Base-by-base conservation (phyloP, 2,329 filamentous ascomycete genomes). In the Davidsoniella virescens region DNA sequence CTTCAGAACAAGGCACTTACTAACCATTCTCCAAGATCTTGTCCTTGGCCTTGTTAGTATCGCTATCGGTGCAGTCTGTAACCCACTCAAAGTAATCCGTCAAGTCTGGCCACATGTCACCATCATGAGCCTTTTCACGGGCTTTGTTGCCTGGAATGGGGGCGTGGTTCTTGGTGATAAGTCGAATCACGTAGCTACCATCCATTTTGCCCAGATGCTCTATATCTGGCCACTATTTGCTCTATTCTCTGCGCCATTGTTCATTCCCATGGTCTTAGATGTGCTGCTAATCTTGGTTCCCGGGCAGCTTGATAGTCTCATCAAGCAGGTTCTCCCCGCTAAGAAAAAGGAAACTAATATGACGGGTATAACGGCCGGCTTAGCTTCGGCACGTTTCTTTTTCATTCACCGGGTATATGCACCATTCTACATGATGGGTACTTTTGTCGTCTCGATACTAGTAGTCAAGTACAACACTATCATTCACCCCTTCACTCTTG, bases 111-210 rank as follows among this genome's bases (percentile, higher is more conserved):
- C 78, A 0, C 72, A 80, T 47, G 56, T 90, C 8, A 57, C 72
- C 0, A 69, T 93, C 1, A 64, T 95, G 6, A 61, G 61, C 0
- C 65, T 76, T 0, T 98, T 98, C 60, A 75, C 64, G 2, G 69
- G 63, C 1, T 96, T 96, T 61, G 80, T 96, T 0, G 57, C 73
- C 7, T 92, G 83, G 83, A 98, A 98, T 58, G 83, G 84, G 5
- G 82, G 88, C 9, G 90, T 98, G 16, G 92, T 96, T 1, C 75
- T 98, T 2, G 88, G 85, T 84, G 92, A 98, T 65, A 96, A 95
- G 66, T 82, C 85, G 23, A 95, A 94, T 60, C 92, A 98, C 60
- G 73, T 92, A 29, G 87, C 88, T 0, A 92, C 87, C 1, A 68
- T 96, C 10, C 90, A 98, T 60, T 67, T 92, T 4, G 75, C 90